phyloP scores from a whole-genome alignment of 148 eudicot species.

The Salicornia ramosissima region DNA sequence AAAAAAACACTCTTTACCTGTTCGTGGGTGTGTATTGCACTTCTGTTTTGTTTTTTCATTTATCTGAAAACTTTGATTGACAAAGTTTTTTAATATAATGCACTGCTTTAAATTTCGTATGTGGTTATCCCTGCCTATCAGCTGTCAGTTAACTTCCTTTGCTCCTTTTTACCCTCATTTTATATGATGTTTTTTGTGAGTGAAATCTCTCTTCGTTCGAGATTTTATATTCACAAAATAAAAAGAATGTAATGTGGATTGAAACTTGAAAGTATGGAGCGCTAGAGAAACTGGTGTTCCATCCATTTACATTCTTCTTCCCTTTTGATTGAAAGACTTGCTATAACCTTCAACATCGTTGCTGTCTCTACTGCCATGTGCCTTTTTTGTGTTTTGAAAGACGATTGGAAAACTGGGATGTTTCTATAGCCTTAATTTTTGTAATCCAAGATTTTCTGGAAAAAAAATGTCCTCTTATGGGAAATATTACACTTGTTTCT shows the following conservation, averaged over 20 bases:
- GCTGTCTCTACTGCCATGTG: background rate
- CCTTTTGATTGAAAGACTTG: background rate
- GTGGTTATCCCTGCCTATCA: background rate
- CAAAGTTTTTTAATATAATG: background rate
- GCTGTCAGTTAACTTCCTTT: background rate
- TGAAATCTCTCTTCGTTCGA: background rate
- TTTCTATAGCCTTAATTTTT: background rate
- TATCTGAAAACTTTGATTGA: background rate
- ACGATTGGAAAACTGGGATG: background rate
- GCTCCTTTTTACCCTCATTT: background rate
- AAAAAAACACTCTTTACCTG: conserved; percentile 54
- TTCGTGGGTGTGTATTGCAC: conserved; percentile 75
- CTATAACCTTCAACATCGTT: background rate
- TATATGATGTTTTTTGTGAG: background rate
- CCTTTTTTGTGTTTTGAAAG: background rate
- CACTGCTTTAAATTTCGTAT: background rate
- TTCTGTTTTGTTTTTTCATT: conserved; percentile 13
- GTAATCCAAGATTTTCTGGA: no score
- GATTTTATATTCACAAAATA: background rate
- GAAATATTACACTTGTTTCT: background rate
- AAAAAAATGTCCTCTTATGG: background rate
- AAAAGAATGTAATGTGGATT: no score
- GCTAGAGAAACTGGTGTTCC: background rate
- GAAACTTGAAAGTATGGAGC: background rate
- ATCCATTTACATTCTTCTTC: conserved; percentile 1